Evolutionary conservation across 2,329 filamentous ascomycete genomes (phyloP), one percentile per base, ranked within the genome.

Genomic region (Aspergillus bombycis): DNA sequence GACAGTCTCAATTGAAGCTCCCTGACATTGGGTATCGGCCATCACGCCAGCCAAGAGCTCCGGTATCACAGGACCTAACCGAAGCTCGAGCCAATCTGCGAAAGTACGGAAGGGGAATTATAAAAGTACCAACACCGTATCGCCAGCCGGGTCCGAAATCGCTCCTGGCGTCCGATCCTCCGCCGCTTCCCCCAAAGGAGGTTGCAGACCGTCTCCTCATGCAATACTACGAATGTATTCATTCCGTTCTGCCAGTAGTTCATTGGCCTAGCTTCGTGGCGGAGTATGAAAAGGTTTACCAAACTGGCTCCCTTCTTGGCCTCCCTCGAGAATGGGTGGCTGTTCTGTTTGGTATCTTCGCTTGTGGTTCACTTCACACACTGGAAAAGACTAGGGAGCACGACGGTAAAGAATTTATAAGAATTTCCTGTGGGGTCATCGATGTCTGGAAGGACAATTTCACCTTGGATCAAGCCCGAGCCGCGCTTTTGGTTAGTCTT

Each of bases 191-290:
- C 0, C 83, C 90, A 1, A 90, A 89, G 67, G 81, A 87, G 32
- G 78, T 88, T 26, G 88, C 89, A 32, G 92, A 96, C 66, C 87
- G 86, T 68, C 82, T 97, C 2, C 79, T 97, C 36, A 84, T 86
- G 38, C 85, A 90, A 43, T 99, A 96, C 77, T 90, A 91, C 70
- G 83, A 85, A 45, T 90, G 90, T 8, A 83, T 92, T 28, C 94
- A 98, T 75, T 86, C 88, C 36, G 89, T 92, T 76, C 90, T 94
- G 69, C 95, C 95, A 0, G 88, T 97, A 50, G 73, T 98, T 11
- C 92, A 98, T 76, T 96, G 94, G 91, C 91, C 92, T 2, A 91
- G 86, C 0, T 96, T 98, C 71, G 84, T 90, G 70, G 84, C 86
- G 55, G 86, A 91, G 58, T 91, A 94, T 65, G 92, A 96, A 62